Percentiles rank a stretch among this genome's conserved stretches.
phyloP scores from a whole-genome alignment of 2,329 filamentous ascomycete species.

The Aspergillus ustus region DNA sequence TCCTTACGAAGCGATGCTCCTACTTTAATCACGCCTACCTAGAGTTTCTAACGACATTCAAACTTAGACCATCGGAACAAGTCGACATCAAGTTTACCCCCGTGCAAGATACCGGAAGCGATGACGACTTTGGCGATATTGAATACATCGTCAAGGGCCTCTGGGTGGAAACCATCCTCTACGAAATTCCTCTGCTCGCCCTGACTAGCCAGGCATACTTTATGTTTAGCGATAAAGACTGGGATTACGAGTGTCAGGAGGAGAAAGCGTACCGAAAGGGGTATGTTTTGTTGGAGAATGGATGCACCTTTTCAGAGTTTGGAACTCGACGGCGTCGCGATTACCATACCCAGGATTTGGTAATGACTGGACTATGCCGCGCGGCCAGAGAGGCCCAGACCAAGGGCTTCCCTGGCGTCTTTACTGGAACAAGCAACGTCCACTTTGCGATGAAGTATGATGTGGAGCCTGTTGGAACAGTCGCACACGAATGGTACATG shows the following conservation, averaged over 20 bases:
- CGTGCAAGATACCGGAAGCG: constrained; percentile 61
- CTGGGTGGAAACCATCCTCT: constrained; percentile 95
- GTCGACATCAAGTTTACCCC: constrained; percentile 70
- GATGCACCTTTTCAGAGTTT: constrained; percentile 92
- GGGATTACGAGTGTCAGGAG: constrained; percentile 85
- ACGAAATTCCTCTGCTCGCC: constrained; percentile 93
- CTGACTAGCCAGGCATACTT: constrained; percentile 96
- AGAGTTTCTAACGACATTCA: constrained; percentile 79
- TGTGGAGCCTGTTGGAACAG: constrained; percentile 82
- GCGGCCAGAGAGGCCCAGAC: constrained; percentile 73
- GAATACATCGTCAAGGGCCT: constrained; percentile 76
- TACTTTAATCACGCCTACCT: constrained; percentile 82
- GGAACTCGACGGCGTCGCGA: constrained; percentile 86
- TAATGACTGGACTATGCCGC: constrained; percentile 82
- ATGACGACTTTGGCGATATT: constrained; percentile 73
- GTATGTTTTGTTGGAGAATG: constrained; percentile 73
- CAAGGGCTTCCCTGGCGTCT: constrained; percentile 69
- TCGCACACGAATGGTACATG: constrained; percentile 99
- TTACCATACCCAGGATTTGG: constrained; percentile 91
- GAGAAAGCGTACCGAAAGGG: constrained; percentile 85
- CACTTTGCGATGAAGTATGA: constrained; percentile 94
- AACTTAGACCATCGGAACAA: constrained; percentile 79
- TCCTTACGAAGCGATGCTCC: constrained; percentile 75
- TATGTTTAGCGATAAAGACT: constrained; percentile 92
- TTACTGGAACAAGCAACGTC: constrained; percentile 93